phyloP scores from a whole-genome alignment of 2,329 filamentous ascomycete species.

The Elsinoe batatas region DNA sequence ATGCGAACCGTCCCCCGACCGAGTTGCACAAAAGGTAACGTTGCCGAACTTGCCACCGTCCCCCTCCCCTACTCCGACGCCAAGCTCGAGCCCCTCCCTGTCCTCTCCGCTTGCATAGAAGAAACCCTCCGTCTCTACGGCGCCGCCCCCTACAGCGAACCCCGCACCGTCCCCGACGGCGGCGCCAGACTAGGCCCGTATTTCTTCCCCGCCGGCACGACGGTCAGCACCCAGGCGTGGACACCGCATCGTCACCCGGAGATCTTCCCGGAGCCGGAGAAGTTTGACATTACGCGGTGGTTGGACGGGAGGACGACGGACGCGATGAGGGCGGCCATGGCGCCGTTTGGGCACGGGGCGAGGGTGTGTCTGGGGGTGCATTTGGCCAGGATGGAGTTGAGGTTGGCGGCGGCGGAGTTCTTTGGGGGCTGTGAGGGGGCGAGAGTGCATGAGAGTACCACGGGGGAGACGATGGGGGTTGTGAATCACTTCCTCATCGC shows the following conservation, averaged over 20 bases:
- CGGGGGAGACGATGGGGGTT: slow-evolving; percentile 22
- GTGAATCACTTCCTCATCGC: slow-evolving; percentile 27
- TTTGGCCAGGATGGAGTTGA: slow-evolving; percentile 25
- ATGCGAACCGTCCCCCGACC: no score
- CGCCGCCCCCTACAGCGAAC: slow-evolving; percentile 24
- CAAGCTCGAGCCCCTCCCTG: slow-evolving; percentile 19
- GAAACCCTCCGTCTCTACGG: slow-evolving; percentile 27
- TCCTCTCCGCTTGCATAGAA: slow-evolving; percentile 22
- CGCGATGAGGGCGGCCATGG: slow-evolving; percentile 20
- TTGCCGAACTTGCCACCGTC: slow-evolving; percentile 21
- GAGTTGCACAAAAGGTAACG: no score
- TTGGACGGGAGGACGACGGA: slow-evolving; percentile 14
- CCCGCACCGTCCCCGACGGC: slow-evolving; percentile 21
- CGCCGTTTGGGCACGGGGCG: slow-evolving; percentile 24
- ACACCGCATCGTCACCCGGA: slow-evolving; percentile 22
- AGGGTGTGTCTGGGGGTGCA: slow-evolving; percentile 24
- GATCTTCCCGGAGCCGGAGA: slow-evolving; percentile 20
- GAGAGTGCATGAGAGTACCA: slow-evolving; percentile 19
- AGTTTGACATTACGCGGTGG: slow-evolving; percentile 19
- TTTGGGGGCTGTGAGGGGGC: slow-evolving; percentile 20
- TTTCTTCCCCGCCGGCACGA: slow-evolving; percentile 21
- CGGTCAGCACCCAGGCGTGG: slow-evolving; percentile 23
- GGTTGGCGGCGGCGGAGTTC: slow-evolving; percentile 22
- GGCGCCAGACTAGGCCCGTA: slow-evolving; percentile 19
- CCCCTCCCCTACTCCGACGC: slow-evolving; percentile 17